Conservation (phyloP, 805 yeast genomes). For the Ogataea ramenticola region DNA sequence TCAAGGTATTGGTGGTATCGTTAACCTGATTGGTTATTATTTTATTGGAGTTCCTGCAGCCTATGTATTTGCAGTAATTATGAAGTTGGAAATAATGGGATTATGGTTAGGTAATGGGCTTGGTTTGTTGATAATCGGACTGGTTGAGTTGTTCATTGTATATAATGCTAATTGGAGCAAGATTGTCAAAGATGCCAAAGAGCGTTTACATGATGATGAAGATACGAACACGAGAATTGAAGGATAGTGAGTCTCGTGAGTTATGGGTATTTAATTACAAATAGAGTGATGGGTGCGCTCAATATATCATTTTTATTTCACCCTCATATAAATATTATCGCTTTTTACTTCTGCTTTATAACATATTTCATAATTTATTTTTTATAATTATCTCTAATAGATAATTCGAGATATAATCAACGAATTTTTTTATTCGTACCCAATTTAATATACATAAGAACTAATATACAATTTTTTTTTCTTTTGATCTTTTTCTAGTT, state of each 20-base stretch:
- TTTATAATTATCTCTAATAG: not conserved
- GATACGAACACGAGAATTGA: not conserved
- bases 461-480: not conserved
- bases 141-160: constrained; percentile 40
- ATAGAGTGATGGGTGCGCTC: too few relatives aligned
- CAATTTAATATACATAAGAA: not conserved
- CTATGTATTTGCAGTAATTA: constrained; percentile 44
- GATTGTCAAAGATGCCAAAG: constrained; percentile 28
- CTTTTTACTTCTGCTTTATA: too few relatives aligned
- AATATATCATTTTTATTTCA: too few relatives aligned
- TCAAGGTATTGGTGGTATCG: constrained; percentile 63
- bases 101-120: constrained; percentile 69
- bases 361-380: not conserved
- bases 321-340: too few relatives aligned
- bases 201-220: constrained; percentile 7
- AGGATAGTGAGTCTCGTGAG: too few relatives aligned
- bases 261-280: too few relatives aligned
- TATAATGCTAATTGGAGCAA: constrained; percentile 45
- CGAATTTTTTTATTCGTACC: not conserved
- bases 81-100: constrained; percentile 46
- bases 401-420: not conserved
- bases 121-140: constrained; percentile 51
- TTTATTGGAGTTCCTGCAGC: constrained; percentile 65
- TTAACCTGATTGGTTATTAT: constrained; percentile 68
- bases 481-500: too few relatives aligned